Evolutionary conservation across 768 basidiomycete species (phyloP).

Genomic region (Termitomyces sp.): DNA sequence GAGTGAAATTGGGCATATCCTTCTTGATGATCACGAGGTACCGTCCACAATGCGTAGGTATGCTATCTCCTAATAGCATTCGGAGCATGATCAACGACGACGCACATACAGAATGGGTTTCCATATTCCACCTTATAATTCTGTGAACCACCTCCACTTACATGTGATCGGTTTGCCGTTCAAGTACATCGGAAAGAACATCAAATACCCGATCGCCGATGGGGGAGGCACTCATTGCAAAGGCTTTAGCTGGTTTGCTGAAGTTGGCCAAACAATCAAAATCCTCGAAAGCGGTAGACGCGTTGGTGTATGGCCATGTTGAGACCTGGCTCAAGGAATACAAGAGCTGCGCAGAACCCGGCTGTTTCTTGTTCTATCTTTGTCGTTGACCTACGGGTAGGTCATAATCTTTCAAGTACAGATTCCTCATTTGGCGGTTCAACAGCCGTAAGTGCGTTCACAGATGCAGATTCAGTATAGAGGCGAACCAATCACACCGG

Average conservation of each 20-base stretch:
- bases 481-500: background rate
- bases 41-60: constrained; percentile 42
- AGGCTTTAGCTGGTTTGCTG: constrained; percentile 71
- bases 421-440: background rate
- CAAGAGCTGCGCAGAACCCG: background rate
- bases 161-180: constrained; percentile 72
- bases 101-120: constrained; percentile 60
- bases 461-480: background rate
- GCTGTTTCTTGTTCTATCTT: background rate
- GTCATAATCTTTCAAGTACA: background rate
- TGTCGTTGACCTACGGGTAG: background rate
- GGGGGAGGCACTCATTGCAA: constrained; percentile 43
- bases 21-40: constrained; percentile 46
- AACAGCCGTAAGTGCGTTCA: background rate
- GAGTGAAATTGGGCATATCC: constrained; percentile 40
- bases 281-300: constrained; percentile 51
- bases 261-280: constrained; percentile 51
- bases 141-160: constrained; percentile 68
- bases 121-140: constrained; percentile 77
- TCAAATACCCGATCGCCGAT: constrained; percentile 45
- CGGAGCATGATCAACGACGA: constrained; percentile 6
- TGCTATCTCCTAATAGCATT: background rate
- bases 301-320: constrained; percentile 48
- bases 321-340: constrained; percentile 4
- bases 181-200: constrained; percentile 27